Conservation (phyloP, 495 filamentous ascomycete species). For the Penicillium argentinense region DNA sequence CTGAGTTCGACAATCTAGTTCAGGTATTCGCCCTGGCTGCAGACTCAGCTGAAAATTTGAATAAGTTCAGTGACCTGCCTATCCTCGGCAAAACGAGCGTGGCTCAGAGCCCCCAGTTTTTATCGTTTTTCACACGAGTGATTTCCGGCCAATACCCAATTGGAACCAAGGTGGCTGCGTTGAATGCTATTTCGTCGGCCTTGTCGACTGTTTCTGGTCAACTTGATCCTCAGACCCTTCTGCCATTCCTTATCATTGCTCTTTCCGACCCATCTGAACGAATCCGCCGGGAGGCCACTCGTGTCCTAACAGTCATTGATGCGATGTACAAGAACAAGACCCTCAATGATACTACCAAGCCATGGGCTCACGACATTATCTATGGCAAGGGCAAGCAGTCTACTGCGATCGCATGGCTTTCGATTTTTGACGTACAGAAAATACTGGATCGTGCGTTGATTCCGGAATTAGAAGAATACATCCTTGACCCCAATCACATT, state of each 20-base stretch:
- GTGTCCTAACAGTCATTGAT: conserved; percentile 52
- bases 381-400: conserved; percentile 56
- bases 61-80: conserved; percentile 56
- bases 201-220: conserved; percentile 49
- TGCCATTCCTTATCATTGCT: conserved; percentile 74
- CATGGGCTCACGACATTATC: conserved; percentile 55
- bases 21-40: conserved; percentile 62
- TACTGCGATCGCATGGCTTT: conserved; percentile 57
- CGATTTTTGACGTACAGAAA: conserved; percentile 51
- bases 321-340: conserved; percentile 48
- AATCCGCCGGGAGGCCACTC: conserved; percentile 72
- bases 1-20: conserved; percentile 55
- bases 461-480: conserved; percentile 76
- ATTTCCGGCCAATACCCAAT: conserved; percentile 72
- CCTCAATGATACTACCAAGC: conserved; percentile 25
- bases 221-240: conserved; percentile 71
- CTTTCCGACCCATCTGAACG: conserved; percentile 70
- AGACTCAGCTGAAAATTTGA: conserved; percentile 48
- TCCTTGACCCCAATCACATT: conserved; percentile 69
- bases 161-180: conserved; percentile 63
- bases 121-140: conserved; percentile 74
- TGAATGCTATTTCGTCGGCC: conserved; percentile 56
- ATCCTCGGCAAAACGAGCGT: conserved; percentile 57
- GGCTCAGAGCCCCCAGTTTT: conserved; percentile 59
- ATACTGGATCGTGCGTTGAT: conserved; percentile 64